Evolutionary conservation across 352 stramenopile species (phyloP).

Genomic region (Pythium dissimile): DNA sequence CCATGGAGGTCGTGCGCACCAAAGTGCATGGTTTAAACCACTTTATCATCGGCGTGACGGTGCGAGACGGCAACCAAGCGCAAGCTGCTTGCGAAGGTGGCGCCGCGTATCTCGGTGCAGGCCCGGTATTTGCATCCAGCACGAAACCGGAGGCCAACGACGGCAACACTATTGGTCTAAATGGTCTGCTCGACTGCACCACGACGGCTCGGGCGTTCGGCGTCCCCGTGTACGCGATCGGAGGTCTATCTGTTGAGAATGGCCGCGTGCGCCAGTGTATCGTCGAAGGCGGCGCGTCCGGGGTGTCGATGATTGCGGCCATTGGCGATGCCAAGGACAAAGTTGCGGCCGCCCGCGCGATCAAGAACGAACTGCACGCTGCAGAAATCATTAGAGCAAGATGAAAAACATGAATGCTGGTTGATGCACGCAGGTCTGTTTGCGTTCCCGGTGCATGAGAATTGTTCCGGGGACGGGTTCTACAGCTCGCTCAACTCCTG

Average conservation of each 20-base stretch:
- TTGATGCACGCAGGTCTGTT: neutral
- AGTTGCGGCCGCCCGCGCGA: constrained; percentile 21
- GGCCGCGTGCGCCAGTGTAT: constrained; percentile 39
- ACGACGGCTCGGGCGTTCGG: constrained; percentile 20
- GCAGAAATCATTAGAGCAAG: neutral
- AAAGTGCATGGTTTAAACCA: constrained; percentile 14
- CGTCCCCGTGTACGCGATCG: constrained; percentile 53
- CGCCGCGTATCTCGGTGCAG: constrained; percentile 47
- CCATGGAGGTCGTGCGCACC: constrained; percentile 17
- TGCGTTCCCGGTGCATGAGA: too few relatives aligned
- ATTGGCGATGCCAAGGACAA: constrained; percentile 37
- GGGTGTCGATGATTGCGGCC: constrained; percentile 49
- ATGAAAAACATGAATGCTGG: too few relatives aligned
- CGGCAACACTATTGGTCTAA: constrained; percentile 39
- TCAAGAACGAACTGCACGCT: constrained; percentile 16
- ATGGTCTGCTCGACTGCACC: constrained; percentile 30
- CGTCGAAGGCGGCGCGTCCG: constrained; percentile 28
- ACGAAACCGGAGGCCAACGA: constrained; percentile 58
- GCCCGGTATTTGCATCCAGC: constrained; percentile 47
- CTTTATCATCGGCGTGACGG: constrained; percentile 51
- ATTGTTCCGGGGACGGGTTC: too few relatives aligned
- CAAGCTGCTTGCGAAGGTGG: constrained; percentile 34
- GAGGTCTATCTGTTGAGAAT: constrained; percentile 36
- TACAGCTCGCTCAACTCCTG: constrained; percentile 77
- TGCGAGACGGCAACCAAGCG: constrained; percentile 43